Evolutionary conservation across 805 yeast species (phyloP).

Genomic region (Ogataea pini): DNA sequence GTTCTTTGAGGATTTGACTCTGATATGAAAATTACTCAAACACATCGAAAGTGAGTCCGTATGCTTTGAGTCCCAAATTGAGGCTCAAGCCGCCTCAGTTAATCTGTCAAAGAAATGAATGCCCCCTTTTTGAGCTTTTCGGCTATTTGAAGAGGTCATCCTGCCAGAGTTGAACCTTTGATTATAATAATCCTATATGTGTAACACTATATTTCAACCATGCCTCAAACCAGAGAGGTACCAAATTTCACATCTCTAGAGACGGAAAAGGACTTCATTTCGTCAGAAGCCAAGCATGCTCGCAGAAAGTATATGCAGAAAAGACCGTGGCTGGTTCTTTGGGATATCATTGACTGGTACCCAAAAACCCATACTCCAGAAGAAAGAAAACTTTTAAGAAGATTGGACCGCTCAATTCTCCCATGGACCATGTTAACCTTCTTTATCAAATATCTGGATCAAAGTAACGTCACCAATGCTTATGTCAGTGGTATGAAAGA

Average conservation of each 20-base stretch:
- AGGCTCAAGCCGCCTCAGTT: too few species aligned
- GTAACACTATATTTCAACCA: background rate
- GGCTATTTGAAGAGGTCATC: too few species aligned
- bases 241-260: background rate
- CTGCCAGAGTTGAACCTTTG: too few species aligned
- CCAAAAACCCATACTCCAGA: slow-evolving; percentile 3
- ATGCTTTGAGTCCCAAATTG: too few species aligned
- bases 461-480: slow-evolving; percentile 55
- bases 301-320: slow-evolving; percentile 6
- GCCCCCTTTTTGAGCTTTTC: too few species aligned
- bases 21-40: background rate
- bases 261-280: background rate
- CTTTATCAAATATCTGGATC: slow-evolving; percentile 51
- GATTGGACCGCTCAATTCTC: slow-evolving; percentile 6
- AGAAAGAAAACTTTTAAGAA: slow-evolving; percentile 9
- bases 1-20: background rate
- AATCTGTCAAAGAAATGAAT: too few species aligned
- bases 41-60: too few species aligned
- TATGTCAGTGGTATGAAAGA: slow-evolving; percentile 67
- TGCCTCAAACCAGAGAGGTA: background rate
- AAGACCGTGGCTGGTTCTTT: slow-evolving; percentile 6
- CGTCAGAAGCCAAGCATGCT: slow-evolving; percentile 1
- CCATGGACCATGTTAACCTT: slow-evolving; percentile 5
- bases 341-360: slow-evolving; percentile 6
- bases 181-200: too few species aligned